Conservation (phyloP, 2,329 filamentous ascomycete genomes). For the Paraconiothyrium brasiliense region DNA sequence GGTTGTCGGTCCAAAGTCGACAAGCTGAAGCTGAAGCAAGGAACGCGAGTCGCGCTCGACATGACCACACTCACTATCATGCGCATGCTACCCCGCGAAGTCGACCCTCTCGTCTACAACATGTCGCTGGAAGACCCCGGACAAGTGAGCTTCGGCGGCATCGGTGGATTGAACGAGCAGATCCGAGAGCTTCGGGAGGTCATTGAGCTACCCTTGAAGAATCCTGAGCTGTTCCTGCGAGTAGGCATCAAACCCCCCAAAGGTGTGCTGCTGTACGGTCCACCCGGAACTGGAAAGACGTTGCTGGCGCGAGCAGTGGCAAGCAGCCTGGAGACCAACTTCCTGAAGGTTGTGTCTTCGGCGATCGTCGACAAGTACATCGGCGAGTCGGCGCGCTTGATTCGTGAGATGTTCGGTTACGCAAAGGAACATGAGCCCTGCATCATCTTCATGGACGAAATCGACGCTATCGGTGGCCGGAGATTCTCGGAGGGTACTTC, state of each 20-base stretch:
- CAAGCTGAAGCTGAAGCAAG: slow-evolving; percentile 96
- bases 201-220: slow-evolving; percentile 97
- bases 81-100: slow-evolving; percentile 98
- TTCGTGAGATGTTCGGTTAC: slow-evolving; percentile 99
- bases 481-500: slow-evolving; percentile 97
- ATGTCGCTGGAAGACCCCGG: slow-evolving; percentile 99
- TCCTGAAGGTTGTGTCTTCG: slow-evolving; percentile 97
- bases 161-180: slow-evolving; percentile 97
- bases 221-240: slow-evolving; percentile 94
- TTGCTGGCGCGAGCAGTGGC: slow-evolving; percentile 92
- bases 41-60: slow-evolving; percentile 94
- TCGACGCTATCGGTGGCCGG: slow-evolving; percentile 96
- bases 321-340: slow-evolving; percentile 96
- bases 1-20: slow-evolving; percentile 98
- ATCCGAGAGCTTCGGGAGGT: slow-evolving; percentile 97
- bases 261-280: slow-evolving; percentile 94
- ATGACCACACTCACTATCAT: slow-evolving; percentile 99
- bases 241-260: slow-evolving; percentile 99
- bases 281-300: slow-evolving; percentile 96
- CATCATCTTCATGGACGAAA: slow-evolving; percentile 99
- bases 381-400: slow-evolving; percentile 94
- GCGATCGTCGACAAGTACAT: slow-evolving; percentile 99
- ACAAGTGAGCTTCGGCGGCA: slow-evolving; percentile 96
- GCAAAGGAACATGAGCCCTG: slow-evolving; percentile 99
- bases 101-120: slow-evolving; percentile 98